phyloP scores from a whole-genome alignment of 2,329 filamentous ascomycete genomes.

The Arthrobotrys sphaeroides region DNA sequence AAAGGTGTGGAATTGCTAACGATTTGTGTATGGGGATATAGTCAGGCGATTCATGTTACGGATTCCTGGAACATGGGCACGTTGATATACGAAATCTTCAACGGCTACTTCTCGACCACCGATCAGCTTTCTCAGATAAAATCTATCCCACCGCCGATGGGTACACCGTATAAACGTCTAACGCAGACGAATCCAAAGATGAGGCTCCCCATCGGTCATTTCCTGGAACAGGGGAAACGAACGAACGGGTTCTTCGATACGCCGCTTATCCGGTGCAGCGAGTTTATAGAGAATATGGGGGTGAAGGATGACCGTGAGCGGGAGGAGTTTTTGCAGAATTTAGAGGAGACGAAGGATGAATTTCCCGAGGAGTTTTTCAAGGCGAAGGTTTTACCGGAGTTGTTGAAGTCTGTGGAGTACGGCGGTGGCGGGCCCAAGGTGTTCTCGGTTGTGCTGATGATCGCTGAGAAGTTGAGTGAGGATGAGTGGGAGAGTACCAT shows the following conservation, averaged over 20 bases:
- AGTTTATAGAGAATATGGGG: constrained; percentile 90
- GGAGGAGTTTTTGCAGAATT: constrained; percentile 82
- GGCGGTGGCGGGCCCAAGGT: constrained; percentile 94
- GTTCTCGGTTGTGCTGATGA: constrained; percentile 87
- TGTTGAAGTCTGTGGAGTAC: constrained; percentile 99
- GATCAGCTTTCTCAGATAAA: constrained; percentile 88
- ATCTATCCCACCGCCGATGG: constrained; percentile 85
- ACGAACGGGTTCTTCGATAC: constrained; percentile 90
- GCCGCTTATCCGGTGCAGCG: constrained; percentile 87
- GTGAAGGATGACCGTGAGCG: constrained; percentile 85
- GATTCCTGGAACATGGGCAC: constrained; percentile 89
- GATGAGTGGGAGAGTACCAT: constrained; percentile 89
- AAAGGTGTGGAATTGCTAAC: background rate
- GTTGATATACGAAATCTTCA: constrained; percentile 89
- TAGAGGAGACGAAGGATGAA: constrained; percentile 87
- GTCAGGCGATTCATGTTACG: constrained; percentile 66
- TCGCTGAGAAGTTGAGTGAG: constrained; percentile 82
- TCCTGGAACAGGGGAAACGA: constrained; percentile 87
- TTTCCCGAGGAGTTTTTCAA: constrained; percentile 99
- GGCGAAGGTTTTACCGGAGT: constrained; percentile 91
- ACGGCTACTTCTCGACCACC: constrained; percentile 77
- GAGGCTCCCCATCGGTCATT: constrained; percentile 81
- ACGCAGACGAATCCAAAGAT: constrained; percentile 89
- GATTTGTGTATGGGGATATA: constrained; percentile 20
- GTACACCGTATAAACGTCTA: constrained; percentile 87